Evolutionary conservation across 2,329 filamentous ascomycete genomes (phyloP), one percentile per base, ranked within the genome.

Genomic region (Sporothrix euskadiensis): DNA sequence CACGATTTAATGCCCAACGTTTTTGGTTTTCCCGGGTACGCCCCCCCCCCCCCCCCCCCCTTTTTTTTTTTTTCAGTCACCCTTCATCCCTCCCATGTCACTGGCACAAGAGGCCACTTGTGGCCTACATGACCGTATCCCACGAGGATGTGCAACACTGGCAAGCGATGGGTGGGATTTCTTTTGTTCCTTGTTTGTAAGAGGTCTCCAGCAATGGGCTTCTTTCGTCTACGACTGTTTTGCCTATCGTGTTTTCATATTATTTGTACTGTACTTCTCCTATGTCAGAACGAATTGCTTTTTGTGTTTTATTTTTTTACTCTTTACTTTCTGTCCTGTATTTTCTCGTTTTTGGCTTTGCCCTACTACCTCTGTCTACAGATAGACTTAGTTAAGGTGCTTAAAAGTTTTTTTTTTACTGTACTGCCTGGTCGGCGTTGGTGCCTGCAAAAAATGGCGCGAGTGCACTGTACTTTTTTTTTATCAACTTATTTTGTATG

Each of bases 1-100:
- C 22, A 70, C 52, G 68, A 70, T 57, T 7, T 70, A 30, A 70
- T 70, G 68, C 57, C 35, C n/a, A 70, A 69, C 26, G 47, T 1
- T 12, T 39, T 6, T 68, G 63, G 6, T 41, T 66, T 41, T 35
- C 47, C 39, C 66, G 30, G n/a, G n/a, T n/a, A n/a, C n/a, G n/a
- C n/a, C n/a, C n/a, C n/a, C n/a, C n/a, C n/a, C 26, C 26, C 26
- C 26, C 26, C 26, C 26, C 2, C 26, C 26, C 26, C 26, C 26
- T 56, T 56, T 69, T 69, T 3, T 22, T 54, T 56, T 69, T 69
- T 3, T 22, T 54, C 30, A 52, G 22, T 56, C 12, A 4, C 19
- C 14, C 26, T 69, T 14, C 16, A 19, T 32, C 4, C 35, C 65
- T 35, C 35, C 26, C 3, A 14, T 5, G 39, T 26, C 26, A 26